These are phyloP conservation scores for Verticillium isaacii DNA, from an alignment of 2,329 filamentous ascomycete genomes.

Conservation along the genomic window DNA sequence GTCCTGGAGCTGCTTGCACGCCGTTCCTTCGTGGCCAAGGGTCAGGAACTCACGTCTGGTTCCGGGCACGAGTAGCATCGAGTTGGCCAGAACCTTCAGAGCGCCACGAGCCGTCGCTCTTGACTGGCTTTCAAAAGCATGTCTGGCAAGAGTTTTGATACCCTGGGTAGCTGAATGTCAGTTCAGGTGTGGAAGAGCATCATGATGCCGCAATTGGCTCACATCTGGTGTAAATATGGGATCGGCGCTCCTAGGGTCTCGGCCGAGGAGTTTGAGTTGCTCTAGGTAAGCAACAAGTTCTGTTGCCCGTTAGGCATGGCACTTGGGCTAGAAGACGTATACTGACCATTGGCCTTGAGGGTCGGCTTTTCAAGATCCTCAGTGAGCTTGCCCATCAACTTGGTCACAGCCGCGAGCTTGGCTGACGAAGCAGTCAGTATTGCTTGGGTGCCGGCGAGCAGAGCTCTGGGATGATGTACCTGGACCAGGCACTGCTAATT, in stretches of 20 bases:
- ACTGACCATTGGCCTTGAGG: slow-evolving; percentile 34
- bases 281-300: slow-evolving; percentile 59
- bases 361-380: slow-evolving; percentile 56
- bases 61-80: slow-evolving; percentile 63
- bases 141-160: slow-evolving; percentile 64
- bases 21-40: slow-evolving; percentile 60
- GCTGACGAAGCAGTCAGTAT: slow-evolving; percentile 32
- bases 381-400: slow-evolving; percentile 57
- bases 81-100: slow-evolving; percentile 79
- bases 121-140: slow-evolving; percentile 67
- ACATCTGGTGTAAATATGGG: slow-evolving; percentile 82
- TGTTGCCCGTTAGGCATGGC: slow-evolving; percentile 25
- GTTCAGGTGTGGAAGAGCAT: neutral
- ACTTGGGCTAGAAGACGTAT: neutral
- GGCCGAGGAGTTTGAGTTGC: slow-evolving; percentile 73
- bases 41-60: slow-evolving; percentile 72
- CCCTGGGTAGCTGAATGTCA: slow-evolving; percentile 47
- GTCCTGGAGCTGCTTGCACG: slow-evolving; percentile 66
- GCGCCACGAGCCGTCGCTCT: slow-evolving; percentile 66
- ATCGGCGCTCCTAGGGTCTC: slow-evolving; percentile 66
- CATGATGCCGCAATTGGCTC: slow-evolving; percentile 18
- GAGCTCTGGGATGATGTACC: neutral
- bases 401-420: slow-evolving; percentile 65
- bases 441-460: slow-evolving; percentile 6
- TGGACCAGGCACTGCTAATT: neutral